Evolutionary conservation across 2,329 filamentous ascomycete genomes (phyloP).

Genomic region (Aspergillus neoniger): DNA sequence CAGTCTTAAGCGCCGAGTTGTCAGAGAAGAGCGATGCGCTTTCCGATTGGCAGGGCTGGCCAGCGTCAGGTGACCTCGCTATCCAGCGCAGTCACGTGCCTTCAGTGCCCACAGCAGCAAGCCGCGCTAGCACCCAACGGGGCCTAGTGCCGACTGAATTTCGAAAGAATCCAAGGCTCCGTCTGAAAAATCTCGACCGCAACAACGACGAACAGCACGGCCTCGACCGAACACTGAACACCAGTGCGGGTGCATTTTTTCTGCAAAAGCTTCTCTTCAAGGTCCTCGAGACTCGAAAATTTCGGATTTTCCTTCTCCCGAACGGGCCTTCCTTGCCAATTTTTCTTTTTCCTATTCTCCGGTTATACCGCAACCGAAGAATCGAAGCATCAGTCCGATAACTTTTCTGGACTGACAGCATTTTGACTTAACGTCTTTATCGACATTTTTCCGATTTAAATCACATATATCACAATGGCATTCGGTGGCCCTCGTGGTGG

Average conservation of each 20-base stretch:
- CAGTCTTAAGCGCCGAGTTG: conserved; percentile 5
- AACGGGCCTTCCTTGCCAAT: conserved; percentile 9
- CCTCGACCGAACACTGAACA: conserved; percentile 35
- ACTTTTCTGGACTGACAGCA: conserved; percentile 14
- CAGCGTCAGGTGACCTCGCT: conserved; percentile 33
- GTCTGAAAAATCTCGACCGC: conserved; percentile 42
- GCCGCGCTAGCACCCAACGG: conserved; percentile 23
- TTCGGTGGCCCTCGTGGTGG: conserved; percentile 34
- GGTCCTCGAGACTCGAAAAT: conserved; percentile 16
- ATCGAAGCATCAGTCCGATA: conserved; percentile 11
- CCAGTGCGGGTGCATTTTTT: conserved; percentile 28
- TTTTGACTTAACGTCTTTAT: conserved; percentile 8
- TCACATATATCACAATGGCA: conserved; percentile 33
- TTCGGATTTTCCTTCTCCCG: conserved; percentile 12
- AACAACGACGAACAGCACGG: conserved; percentile 41
- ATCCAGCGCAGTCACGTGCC: conserved; percentile 25
- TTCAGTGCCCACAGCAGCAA: conserved; percentile 21
- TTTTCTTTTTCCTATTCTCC: conserved; percentile 6
- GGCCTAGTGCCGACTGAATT: conserved; percentile 41
- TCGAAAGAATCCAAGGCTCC: conserved; percentile 43
- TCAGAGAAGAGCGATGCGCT: background rate
- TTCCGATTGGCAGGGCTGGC: conserved; percentile 27
- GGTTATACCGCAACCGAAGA: conserved; percentile 4
- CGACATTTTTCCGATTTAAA: conserved; percentile 9
- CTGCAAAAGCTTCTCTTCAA: conserved; percentile 25